phyloP scores from a whole-genome alignment of 345 rosid species.

The Populus deltoides region DNA sequence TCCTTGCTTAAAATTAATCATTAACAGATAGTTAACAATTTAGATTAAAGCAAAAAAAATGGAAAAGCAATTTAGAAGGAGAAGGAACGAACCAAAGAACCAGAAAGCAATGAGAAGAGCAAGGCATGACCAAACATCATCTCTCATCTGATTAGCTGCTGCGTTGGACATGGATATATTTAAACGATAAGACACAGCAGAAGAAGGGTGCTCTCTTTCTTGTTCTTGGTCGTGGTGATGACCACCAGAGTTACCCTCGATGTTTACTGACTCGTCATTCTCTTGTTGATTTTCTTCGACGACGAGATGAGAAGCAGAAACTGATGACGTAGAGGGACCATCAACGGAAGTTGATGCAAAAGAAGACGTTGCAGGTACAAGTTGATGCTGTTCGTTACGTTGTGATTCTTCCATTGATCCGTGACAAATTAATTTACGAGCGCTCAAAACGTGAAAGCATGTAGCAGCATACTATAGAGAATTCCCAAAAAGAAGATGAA shows the following conservation, averaged over 20 bases:
- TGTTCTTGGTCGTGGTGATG: constrained; percentile 14
- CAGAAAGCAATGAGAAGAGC: constrained; percentile 40
- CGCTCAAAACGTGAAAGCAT: neutral
- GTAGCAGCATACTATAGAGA: neutral
- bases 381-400: constrained; percentile 1
- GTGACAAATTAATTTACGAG: neutral
- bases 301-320: constrained; percentile 23
- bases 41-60: neutral
- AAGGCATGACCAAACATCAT: constrained; percentile 47
- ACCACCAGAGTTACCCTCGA: constrained; percentile 1
- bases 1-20: neutral
- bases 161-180: constrained; percentile 27
- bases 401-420: constrained; percentile 29
- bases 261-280: constrained; percentile 1
- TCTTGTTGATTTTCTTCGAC: constrained; percentile 24
- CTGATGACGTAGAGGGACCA: constrained; percentile 13
- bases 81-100: constrained; percentile 44
- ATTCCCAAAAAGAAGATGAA: neutral
- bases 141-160: constrained; percentile 13
- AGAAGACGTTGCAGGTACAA: constrained; percentile 5
- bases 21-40: neutral
- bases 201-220: constrained; percentile 4
- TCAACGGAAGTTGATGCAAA: constrained; percentile 2
- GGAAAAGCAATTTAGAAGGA: neutral
- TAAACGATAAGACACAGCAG: constrained; percentile 22